A percentile compares a stretch with the other conserved stretches of the same genome.
Conservation (phyloP, 2,329 filamentous ascomycete species). For the Tothia fuscella region DNA sequence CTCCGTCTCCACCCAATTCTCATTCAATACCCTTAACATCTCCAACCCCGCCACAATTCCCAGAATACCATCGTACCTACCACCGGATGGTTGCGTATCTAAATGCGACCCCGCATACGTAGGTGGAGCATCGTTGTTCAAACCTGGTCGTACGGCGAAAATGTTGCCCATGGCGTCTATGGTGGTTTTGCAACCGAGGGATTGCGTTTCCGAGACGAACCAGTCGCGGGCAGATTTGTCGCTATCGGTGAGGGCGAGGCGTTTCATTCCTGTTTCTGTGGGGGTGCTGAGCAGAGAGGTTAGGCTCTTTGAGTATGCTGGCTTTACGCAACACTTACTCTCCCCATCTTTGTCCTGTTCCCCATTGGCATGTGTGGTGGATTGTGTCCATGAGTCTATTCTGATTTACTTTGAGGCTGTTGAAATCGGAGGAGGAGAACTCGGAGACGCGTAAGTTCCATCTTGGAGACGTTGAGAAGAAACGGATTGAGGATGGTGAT, state of each 20-base stretch:
- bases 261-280: constrained; percentile 65
- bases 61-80: constrained; percentile 65
- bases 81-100: constrained; percentile 46
- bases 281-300: constrained; percentile 30
- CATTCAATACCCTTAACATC: constrained; percentile 55
- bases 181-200: constrained; percentile 53
- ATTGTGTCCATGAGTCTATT: constrained; percentile 50
- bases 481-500: neutral
- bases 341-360: constrained; percentile 54
- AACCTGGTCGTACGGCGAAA: constrained; percentile 59
- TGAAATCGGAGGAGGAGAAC: constrained; percentile 40
- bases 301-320: neutral
- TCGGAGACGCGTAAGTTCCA: constrained; percentile 29
- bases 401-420: constrained; percentile 44
- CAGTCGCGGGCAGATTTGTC: constrained; percentile 64
- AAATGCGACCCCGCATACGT: constrained; percentile 60
- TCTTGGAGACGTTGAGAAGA: neutral
- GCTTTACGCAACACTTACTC: constrained; percentile 34
- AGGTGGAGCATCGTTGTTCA: constrained; percentile 43
- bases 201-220: constrained; percentile 54
- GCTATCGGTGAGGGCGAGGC: constrained; percentile 57
- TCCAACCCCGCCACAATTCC: constrained; percentile 64
- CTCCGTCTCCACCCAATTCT: constrained; percentile 55
- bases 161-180: constrained; percentile 72
- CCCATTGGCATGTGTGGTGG: constrained; percentile 56